Base-by-base conservation (phyloP, 1,139 yeast species). In the Magnusiomyces sp. region DNA sequence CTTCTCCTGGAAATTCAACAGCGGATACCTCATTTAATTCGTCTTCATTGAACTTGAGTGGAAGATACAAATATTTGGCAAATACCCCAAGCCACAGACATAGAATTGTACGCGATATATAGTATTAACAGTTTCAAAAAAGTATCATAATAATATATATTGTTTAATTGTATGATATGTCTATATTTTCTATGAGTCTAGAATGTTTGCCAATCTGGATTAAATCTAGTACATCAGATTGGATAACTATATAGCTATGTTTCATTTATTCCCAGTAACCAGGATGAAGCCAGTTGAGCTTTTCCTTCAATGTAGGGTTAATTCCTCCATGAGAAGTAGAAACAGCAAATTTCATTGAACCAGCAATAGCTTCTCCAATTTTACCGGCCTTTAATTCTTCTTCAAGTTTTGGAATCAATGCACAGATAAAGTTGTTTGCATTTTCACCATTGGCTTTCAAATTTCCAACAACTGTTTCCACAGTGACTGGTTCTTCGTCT, bases 401-500 rank as follows among this genome's bases (percentile, higher is more conserved):
- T 58, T 86, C 85, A 59, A 90, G 73, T 39, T 75, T 76, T 48
- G 76, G 79, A 53, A 90, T 79, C 56, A 89, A 73, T 45, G 74
- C 77, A 48, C 80, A 81, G 23, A 95, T 89, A 53, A 92, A 71
- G 55, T 71, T 73, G 63, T 86, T 83, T 11, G 98, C 98, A 63
- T 90, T 90, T 45, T 80, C 83, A 47, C 88, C 76, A 70, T 92
- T 92, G 57, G 95, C 95, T 64, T 79, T 79, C 65, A 92, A 76
- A 67, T 92, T 88, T 49, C 95, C 88, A 50, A 92, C 90, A 44
- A 92, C 97, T 5, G 95, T 85, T 69, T 90, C 97, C 16, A 94
- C 97, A 11, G 97, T 90, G 45, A 92, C 98, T 2, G 97, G 94
- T 61, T 90, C 97, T 64, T 83, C 97, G 52, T 78, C 80, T 61